Evolutionary conservation across 2,329 filamentous ascomycete species (phyloP).

Genomic region (Fonsecaea multimorphosa): DNA sequence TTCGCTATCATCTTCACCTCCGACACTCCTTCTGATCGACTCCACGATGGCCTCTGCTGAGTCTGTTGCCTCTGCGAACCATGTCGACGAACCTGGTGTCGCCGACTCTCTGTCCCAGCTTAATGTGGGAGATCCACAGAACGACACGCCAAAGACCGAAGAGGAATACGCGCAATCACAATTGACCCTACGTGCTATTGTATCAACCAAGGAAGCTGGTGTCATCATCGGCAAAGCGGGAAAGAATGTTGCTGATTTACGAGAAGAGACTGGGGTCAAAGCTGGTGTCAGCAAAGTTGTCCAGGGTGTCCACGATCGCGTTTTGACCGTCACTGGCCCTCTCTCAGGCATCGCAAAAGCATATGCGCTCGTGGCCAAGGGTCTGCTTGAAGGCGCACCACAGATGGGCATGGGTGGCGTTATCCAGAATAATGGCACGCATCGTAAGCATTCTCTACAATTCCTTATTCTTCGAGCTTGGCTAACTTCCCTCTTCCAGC

Average conservation of each 20-base stretch:
- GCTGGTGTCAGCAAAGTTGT: slow-evolving; percentile 99
- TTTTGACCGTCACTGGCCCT: slow-evolving; percentile 90
- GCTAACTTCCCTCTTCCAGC: slow-evolving; percentile 60
- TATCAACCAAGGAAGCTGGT: slow-evolving; percentile 97
- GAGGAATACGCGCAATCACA: slow-evolving; percentile 94
- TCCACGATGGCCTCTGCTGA: slow-evolving; percentile 67
- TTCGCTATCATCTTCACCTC: slow-evolving; percentile 39
- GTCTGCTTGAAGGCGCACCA: slow-evolving; percentile 89
- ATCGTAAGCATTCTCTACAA: slow-evolving; percentile 70
- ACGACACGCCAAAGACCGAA: slow-evolving; percentile 87
- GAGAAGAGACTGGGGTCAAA: slow-evolving; percentile 97
- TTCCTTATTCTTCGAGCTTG: slow-evolving; percentile 8
- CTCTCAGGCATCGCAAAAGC: slow-evolving; percentile 88
- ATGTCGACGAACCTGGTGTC: slow-evolving; percentile 67
- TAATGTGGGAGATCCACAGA: slow-evolving; percentile 67
- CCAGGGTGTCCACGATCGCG: slow-evolving; percentile 94
- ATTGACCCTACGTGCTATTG: slow-evolving; percentile 93
- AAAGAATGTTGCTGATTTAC: slow-evolving; percentile 96
- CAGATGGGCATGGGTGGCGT: slow-evolving; percentile 95
- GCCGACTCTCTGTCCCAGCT: slow-evolving; percentile 68
- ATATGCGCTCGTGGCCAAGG: slow-evolving; percentile 90
- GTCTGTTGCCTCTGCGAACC: slow-evolving; percentile 56
- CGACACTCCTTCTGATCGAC: slow-evolving; percentile 20
- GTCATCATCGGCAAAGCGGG: slow-evolving; percentile 99
- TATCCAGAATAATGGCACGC: slow-evolving; percentile 84